Percentiles rank a stretch among this genome's conserved stretches.
phyloP scores from a whole-genome alignment of 257 asterid genomes.

The Nemophila menziesii region DNA sequence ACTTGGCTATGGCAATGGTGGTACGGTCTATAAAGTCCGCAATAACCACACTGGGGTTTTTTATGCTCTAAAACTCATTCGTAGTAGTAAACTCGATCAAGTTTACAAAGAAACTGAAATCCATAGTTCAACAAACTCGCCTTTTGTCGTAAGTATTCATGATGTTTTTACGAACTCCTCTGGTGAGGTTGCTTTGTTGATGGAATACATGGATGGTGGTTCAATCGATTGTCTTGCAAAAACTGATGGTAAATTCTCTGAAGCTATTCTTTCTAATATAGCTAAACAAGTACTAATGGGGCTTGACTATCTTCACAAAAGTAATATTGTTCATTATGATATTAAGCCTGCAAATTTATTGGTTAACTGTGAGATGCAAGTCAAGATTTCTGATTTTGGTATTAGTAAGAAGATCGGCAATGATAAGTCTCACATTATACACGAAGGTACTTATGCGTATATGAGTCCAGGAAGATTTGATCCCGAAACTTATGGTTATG shows the following conservation, averaged over 20 bases:
- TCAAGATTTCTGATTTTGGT: constrained; percentile 46
- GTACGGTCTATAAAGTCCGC: constrained; percentile 39
- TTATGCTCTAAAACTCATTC: constrained; percentile 33
- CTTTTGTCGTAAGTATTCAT: constrained; percentile 22
- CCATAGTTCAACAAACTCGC: constrained; percentile 19
- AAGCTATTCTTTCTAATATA: constrained; percentile 17
- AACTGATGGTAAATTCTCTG: constrained; percentile 16
- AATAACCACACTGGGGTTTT: constrained; percentile 18
- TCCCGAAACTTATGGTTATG: constrained; percentile 1
- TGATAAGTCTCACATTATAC: neutral
- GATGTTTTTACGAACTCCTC: constrained; percentile 17
- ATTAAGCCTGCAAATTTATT: constrained; percentile 44
- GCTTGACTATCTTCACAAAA: constrained; percentile 25
- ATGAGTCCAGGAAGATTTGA: constrained; percentile 10
- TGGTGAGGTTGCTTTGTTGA: constrained; percentile 17
- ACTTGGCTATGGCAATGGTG: constrained; percentile 33
- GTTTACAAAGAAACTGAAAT: constrained; percentile 25
- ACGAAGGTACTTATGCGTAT: constrained; percentile 3
- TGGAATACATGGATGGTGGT: constrained; percentile 44
- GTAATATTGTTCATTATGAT: constrained; percentile 33
- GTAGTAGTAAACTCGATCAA: constrained; percentile 1
- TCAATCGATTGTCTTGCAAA: constrained; percentile 22
- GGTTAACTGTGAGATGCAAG: constrained; percentile 20
- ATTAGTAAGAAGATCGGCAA: constrained; percentile 6
- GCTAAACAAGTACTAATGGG: constrained; percentile 31